Conservation (phyloP, 192 early-diverging fungal species). For the Gamsiella multidivaricata region DNA sequence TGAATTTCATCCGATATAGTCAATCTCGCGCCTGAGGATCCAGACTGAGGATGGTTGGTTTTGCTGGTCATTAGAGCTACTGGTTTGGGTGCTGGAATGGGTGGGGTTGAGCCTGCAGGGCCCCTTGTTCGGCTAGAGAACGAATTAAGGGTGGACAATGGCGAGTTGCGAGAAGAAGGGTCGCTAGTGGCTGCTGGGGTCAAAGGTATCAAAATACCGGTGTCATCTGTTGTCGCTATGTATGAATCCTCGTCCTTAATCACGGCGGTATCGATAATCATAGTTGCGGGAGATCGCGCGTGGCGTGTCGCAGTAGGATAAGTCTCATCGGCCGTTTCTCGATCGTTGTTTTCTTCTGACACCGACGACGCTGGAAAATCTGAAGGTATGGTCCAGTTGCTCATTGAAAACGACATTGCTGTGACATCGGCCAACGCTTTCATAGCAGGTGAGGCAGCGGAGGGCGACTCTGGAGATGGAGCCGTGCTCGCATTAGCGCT, state of each 20-base stretch:
- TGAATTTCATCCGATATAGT: constrained; percentile 42
- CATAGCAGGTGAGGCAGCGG: constrained; percentile 1
- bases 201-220: background rate
- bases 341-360: background rate
- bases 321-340: background rate
- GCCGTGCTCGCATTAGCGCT: background rate
- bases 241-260: background rate
- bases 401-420: constrained; percentile 37
- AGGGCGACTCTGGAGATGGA: background rate
- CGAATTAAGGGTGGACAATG: constrained; percentile 3
- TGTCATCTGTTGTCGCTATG: background rate
- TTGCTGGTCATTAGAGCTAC: constrained; percentile 16
- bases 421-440: background rate
- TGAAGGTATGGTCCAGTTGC: constrained; percentile 43
- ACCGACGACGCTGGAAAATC: constrained; percentile 12
- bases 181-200: background rate
- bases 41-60: constrained; percentile 20
- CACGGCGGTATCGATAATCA: constrained; percentile 1
- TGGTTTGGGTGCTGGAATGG: constrained; percentile 41
- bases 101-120: constrained; percentile 7
- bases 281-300: constrained; percentile 8
- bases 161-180: background rate
- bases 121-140: background rate
- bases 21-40: constrained; percentile 8
- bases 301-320: background rate